Percentiles rank a stretch among this genome's conserved stretches.
phyloP scores from a whole-genome alignment of 352 stramenopile genomes.

The Nothophytophthora sp. region DNA sequence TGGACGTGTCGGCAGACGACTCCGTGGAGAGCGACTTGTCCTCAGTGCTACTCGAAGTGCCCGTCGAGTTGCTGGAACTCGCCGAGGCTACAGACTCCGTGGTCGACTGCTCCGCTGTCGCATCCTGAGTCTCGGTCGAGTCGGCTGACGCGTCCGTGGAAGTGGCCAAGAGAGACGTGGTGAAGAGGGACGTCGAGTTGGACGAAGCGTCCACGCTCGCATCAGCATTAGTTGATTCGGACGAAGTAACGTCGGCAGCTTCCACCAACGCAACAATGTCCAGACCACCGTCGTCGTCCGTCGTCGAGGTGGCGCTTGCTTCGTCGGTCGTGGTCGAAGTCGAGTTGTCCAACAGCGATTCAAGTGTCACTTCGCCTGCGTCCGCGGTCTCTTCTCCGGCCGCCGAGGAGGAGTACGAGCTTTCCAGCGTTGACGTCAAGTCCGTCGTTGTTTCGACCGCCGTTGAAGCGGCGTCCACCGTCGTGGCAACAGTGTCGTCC shows the following conservation, averaged over 20 bases:
- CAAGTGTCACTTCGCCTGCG: background rate
- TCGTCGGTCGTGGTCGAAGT: background rate
- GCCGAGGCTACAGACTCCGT: background rate
- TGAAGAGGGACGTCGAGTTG: constrained; percentile 10
- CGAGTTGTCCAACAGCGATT: background rate
- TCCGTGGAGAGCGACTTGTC: background rate
- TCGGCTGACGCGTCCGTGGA: background rate
- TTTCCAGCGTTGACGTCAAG: background rate
- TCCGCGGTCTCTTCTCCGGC: background rate
- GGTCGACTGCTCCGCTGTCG: constrained; percentile 1
- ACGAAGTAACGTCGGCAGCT: background rate
- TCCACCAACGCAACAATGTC: constrained; percentile 8
- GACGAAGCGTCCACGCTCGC: background rate
- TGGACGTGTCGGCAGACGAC: background rate
- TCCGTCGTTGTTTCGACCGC: background rate
- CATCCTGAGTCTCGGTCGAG: background rate
- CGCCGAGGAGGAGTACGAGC: background rate
- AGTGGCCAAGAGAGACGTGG: background rate
- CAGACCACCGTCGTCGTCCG: background rate
- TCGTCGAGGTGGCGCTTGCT: no score
- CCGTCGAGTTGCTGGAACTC: background rate
- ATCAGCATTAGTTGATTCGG: background rate
- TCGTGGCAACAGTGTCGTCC: background rate
- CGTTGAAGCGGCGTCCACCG: background rate
- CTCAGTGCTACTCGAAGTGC: constrained; percentile 1